Evolutionary conservation across 1,284 basidiomycete genomes (phyloP).

Genomic region (Coniophora puteana): DNA sequence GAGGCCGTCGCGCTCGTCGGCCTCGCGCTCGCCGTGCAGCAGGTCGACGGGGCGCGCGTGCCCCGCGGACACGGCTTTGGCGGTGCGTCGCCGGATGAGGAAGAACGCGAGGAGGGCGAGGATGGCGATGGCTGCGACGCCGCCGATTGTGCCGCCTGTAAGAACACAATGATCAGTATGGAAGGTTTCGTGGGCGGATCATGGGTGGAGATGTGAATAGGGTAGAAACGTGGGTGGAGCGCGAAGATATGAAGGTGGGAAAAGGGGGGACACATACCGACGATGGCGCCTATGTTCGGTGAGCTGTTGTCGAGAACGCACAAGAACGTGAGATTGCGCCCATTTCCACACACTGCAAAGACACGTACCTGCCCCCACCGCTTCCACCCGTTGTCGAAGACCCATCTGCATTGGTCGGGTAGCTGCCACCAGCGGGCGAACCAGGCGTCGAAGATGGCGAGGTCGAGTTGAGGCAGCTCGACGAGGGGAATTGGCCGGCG

Average conservation of each 20-base stretch:
- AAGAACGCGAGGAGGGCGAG: conserved; percentile 46
- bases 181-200: too few relatives aligned
- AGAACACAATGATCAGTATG: too few relatives aligned
- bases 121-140: conserved; percentile 43
- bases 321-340: too few relatives aligned
- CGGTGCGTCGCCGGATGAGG: conserved; percentile 47
- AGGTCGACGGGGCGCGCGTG: conserved; percentile 63
- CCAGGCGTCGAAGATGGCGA: conserved; percentile 77
- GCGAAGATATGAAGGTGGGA: conserved; percentile 3
- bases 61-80: too few relatives aligned
- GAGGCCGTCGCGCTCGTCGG: conserved; percentile 39
- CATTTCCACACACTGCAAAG: too few relatives aligned
- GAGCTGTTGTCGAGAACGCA: conserved; percentile 13
- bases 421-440: conserved; percentile 68
- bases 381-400: conserved; percentile 19
- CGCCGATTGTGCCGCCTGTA: conserved; percentile 61
- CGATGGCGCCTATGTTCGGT: conserved; percentile 60
- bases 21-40: conserved; percentile 57
- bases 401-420: conserved; percentile 51
- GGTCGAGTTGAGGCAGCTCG: conserved; percentile 47
- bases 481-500: conserved; percentile 40
- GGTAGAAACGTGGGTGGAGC: conserved; percentile 8
- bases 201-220: too few relatives aligned
- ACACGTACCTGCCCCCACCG: conserved; percentile 21
- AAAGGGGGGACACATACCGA: conserved; percentile 33